phyloP scores from a whole-genome alignment of 768 basidiomycete genomes.

The Russula griseocarnosa region DNA sequence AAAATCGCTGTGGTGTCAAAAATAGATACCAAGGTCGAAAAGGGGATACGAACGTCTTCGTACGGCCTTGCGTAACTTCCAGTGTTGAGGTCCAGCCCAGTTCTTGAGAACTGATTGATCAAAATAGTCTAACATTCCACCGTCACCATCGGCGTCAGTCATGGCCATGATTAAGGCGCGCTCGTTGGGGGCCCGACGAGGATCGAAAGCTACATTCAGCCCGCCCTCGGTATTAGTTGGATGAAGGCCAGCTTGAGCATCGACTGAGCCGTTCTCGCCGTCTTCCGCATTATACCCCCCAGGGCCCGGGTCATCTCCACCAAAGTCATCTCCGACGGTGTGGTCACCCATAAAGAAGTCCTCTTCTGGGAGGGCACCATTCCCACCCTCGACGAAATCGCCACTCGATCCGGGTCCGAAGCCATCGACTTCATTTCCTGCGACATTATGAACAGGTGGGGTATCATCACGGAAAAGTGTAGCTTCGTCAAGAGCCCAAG shows the following conservation, averaged over 20 bases:
- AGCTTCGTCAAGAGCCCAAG: conserved; percentile 57
- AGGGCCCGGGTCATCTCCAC: conserved; percentile 31
- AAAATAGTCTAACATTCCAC: conserved; percentile 80
- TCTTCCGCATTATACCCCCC: conserved; percentile 33
- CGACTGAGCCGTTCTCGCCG: conserved; percentile 43
- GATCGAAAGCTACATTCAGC: conserved; percentile 77
- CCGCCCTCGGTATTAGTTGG: conserved; percentile 50
- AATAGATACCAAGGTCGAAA: conserved; percentile 8
- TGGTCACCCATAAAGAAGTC: conserved; percentile 69
- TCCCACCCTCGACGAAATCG: conserved; percentile 40
- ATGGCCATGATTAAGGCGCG: conserved; percentile 85
- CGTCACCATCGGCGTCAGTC: conserved; percentile 61
- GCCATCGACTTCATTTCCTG: conserved; percentile 39
- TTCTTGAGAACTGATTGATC: conserved; percentile 84
- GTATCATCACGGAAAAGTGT: conserved; percentile 58
- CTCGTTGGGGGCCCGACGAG: conserved; percentile 67
- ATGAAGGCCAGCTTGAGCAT: conserved; percentile 38
- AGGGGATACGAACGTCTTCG: conserved; percentile 56
- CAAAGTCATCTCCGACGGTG: conserved; percentile 48
- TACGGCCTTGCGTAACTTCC: conserved; percentile 86
- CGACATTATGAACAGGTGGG: conserved; percentile 40
- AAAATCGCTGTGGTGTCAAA: conserved; percentile 18
- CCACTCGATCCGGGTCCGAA: conserved; percentile 39
- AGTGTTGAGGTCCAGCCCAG: conserved; percentile 99
- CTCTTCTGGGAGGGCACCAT: conserved; percentile 41